Conservation (phyloP, 2,329 filamentous ascomycete genomes). For the Calonectria leucothoes region DNA sequence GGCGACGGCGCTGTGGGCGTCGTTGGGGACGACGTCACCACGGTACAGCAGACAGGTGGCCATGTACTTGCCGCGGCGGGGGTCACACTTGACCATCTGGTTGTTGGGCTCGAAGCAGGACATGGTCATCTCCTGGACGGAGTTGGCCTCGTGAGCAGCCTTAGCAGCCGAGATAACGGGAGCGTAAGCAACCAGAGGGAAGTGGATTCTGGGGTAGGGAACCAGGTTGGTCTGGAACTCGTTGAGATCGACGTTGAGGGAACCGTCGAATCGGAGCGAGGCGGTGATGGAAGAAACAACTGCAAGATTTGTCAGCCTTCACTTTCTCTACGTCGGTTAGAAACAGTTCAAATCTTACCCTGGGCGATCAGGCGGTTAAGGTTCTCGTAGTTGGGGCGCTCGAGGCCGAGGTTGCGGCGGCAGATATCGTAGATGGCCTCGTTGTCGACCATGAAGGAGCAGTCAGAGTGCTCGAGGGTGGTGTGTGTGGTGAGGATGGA, state of each 20-base stretch:
- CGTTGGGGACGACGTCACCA: constrained; percentile 97
- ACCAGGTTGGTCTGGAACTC: constrained; percentile 99
- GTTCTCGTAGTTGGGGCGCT: constrained; percentile 98
- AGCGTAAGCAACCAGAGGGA: constrained; percentile 96
- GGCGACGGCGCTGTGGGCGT: constrained; percentile 91
- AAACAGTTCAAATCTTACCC: constrained; percentile 63
- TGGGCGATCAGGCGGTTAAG: constrained; percentile 98
- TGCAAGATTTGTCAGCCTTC: constrained; percentile 50
- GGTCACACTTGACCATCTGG: constrained; percentile 99
- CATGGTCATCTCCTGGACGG: constrained; percentile 97
- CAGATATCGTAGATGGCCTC: constrained; percentile 99
- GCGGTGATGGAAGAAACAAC: constrained; percentile 99
- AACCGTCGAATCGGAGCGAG: constrained; percentile 97
- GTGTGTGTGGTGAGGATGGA: constrained; percentile 99
- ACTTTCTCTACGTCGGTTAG: neutral
- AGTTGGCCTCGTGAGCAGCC: constrained; percentile 97
- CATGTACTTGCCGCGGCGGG: constrained; percentile 99
- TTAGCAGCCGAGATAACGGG: constrained; percentile 95
- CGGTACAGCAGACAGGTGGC: constrained; percentile 98
- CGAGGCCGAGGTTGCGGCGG: constrained; percentile 95
- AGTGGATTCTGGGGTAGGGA: constrained; percentile 98
- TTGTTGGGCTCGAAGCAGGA: constrained; percentile 99
- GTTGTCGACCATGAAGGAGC: constrained; percentile 99
- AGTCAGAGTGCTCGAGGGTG: constrained; percentile 99
- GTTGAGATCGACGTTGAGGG: constrained; percentile 98